Evolutionary conservation across 1,284 basidiomycete species (phyloP), one percentile per base, ranked within the genome.

Genomic region (Ustilago bromivora): DNA sequence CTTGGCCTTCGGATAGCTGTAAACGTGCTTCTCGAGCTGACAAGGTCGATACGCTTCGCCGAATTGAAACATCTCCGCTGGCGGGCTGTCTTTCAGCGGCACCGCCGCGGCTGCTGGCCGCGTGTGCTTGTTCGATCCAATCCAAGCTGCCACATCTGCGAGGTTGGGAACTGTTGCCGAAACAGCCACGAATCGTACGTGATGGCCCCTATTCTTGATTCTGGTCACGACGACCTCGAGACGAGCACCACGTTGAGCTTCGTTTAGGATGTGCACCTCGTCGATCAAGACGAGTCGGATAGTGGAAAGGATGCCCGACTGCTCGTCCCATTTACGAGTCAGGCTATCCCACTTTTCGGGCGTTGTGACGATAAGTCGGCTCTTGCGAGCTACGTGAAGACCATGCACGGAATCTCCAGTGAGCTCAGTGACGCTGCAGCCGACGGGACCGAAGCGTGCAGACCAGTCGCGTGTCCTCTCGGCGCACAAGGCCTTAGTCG

Each of bases 151-250:
- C 32, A 99, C 91, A 81, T 99, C 96, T 46, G 90, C 88, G 60
- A 96, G 92, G 80, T 99, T 99, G 0, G 96, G 96, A 0, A 95
- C 92, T 0, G 96, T 98, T 1, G 96, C 96, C 0, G 95, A 96
- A 34, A 98, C 91, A 7, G 96, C 90, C 34, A 98, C 88, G 82
- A 98, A 94, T 6, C 96, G 91, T 23, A 94, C 91, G 1, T 88
- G 87, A 1, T 88, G 88, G n/a, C 74, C 64, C 51, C 77, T 70
- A 57, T 90, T 87, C 86, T 92, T 94, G 93, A 97, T 96, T n/a
- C 96, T 91, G 1, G 94, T 93, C 35, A 97, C 89, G 8, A 98
- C 90, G 5, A 97, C 96, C 87, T 99, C 96, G 4, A 99, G 89
- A 4, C 94, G 66, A 17, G 82, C 71, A 10, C 82, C 82, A 57